Evolutionary conservation across 352 stramenopile genomes (phyloP).

Genomic region (Pythium coloratum): DNA sequence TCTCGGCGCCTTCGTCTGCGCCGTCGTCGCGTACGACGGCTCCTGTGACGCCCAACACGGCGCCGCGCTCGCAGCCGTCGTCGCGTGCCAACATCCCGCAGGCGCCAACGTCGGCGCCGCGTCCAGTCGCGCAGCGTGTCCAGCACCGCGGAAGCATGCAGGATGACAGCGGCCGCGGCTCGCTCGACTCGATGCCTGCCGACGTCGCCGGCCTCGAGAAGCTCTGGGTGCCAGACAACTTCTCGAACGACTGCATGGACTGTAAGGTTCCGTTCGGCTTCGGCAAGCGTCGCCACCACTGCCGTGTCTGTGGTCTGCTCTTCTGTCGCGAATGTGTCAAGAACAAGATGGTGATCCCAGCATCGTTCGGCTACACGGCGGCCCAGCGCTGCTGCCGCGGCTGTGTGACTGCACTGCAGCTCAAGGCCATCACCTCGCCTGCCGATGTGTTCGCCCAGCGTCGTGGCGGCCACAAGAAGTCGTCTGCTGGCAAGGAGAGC

Average conservation of each 20-base stretch:
- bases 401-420: conserved; percentile 81
- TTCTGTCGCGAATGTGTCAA: conserved; percentile 82
- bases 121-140: conserved; percentile 17
- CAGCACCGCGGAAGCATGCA: conserved; percentile 26
- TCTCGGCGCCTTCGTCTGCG: conserved; percentile 19
- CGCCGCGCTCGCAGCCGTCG: conserved; percentile 15
- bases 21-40: conserved; percentile 13
- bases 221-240: conserved; percentile 88
- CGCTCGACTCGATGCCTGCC: conserved; percentile 48
- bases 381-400: conserved; percentile 79
- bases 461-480: conserved; percentile 48
- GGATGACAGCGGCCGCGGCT: conserved; percentile 39
- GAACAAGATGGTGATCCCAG: conserved; percentile 82
- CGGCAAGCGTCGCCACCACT: conserved; percentile 83
- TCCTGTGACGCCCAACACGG: conserved; percentile 13
- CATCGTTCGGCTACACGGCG: conserved; percentile 78
- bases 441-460: conserved; percentile 85
- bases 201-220: conserved; percentile 79
- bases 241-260: conserved; percentile 87
- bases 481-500: conserved; percentile 40
- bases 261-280: conserved; percentile 83
- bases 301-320: conserved; percentile 78
- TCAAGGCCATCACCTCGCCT: conserved; percentile 85
- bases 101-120: neutral
- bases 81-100: conserved; percentile 24